Evolutionary conservation across 257 asterid genomes (phyloP), one percentile per base, ranked within the genome.

Genomic region (Apocynum venetum): DNA sequence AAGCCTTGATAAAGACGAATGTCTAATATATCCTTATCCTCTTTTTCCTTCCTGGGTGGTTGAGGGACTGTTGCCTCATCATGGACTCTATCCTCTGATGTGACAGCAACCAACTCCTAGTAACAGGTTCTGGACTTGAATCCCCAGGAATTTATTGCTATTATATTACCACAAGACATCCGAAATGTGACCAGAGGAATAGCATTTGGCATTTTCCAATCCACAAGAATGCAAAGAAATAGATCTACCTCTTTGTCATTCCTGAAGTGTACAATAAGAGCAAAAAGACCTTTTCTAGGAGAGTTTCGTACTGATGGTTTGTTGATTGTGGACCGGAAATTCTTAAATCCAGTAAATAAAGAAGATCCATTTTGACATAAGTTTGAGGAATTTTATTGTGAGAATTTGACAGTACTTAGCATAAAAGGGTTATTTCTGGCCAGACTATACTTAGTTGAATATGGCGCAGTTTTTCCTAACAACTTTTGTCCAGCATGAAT

Each of bases 31-130:
- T 19, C 72, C 36, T 41, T 43, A 40, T 67, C 72, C n/a, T 67
- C 71, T 67, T 66, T 66, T 19, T 2, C 13, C 35, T 40, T 66
- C 19, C 46, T 66, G 49, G 35, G 71, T 38, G 51, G 52, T 72
- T 36, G 19, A 25, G 78, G 65, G 51, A 9, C 65, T 47, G 43
- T 60, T 55, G 64, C 71, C 79, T 76, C 83, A 59, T 76, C 20
- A 64, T 72, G 61, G 41, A 44, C 61, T 59, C 73, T 71, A 78
- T 78, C 81, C 66, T 61, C 63, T 52, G 60, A 52, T 47, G 41
- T 56, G 66, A 64, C 7, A 56, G 13, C 14, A 41, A 1, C 3
- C 41, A 4, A 8, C 51, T 13, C 17, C 79, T 12, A 46, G 0
- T 10, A 41, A 1, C 19, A 47, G 38, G 4, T 53, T 61, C 36